Conservation (phyloP, 2,329 filamentous ascomycete genomes). For the Sporothrix phasma region DNA sequence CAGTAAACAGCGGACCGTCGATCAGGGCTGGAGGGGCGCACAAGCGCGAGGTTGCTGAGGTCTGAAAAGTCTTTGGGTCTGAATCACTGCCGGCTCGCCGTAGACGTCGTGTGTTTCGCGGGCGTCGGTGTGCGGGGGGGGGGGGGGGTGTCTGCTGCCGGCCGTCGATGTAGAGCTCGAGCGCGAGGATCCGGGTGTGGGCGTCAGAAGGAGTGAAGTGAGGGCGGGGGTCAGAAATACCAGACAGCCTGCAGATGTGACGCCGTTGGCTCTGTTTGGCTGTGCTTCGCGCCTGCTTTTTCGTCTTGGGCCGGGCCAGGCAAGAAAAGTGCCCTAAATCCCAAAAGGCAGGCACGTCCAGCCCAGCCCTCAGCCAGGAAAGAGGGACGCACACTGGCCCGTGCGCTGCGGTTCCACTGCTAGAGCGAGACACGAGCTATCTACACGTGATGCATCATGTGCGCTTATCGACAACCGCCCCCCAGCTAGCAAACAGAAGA, state of each 20-base stretch:
- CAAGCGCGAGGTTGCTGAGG: neutral
- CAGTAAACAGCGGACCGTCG: neutral
- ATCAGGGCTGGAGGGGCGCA: neutral
- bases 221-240: slow-evolving; percentile 4
- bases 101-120: neutral
- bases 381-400: slow-evolving; percentile 2
- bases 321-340: neutral
- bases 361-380: neutral
- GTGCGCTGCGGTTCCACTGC: neutral
- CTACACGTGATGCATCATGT: slow-evolving; percentile 9
- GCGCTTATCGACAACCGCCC: slow-evolving; percentile 1
- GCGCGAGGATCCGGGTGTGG: slow-evolving; percentile 1
- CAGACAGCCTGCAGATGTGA: slow-evolving; percentile 4
- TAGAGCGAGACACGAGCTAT: neutral
- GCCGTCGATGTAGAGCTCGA: slow-evolving; percentile 4
- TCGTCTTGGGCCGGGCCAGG: neutral
- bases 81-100: neutral
- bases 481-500: neutral
- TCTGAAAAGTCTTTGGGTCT: neutral
- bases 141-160: neutral
- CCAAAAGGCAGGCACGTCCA: neutral
- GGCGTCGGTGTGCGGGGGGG: neutral
- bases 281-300: neutral
- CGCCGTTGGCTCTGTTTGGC: slow-evolving; percentile 2
- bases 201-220: neutral